These are phyloP conservation scores for Mortierella alpina DNA, from an alignment of 192 early-diverging fungal species.

Conservation along the genomic window DNA sequence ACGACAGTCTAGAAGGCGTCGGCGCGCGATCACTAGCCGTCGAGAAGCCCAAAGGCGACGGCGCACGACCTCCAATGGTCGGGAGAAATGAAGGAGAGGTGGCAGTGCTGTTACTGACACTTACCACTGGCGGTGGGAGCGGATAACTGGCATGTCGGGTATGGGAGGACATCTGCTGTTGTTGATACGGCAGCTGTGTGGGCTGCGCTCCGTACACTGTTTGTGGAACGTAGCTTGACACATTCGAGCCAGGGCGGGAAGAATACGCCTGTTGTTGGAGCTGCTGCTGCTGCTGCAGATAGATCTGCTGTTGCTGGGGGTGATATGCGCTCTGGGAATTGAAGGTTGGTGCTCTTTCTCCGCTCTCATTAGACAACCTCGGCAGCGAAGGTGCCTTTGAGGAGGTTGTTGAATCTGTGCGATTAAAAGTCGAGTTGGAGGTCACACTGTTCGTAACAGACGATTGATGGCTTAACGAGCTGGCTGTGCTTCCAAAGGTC, in stretches of 20 bases:
- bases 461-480: no score
- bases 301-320: not conserved
- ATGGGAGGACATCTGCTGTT: not conserved
- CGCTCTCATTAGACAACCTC: no score
- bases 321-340: not conserved
- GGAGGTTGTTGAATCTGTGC: no score
- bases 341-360: not conserved
- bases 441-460: no score
- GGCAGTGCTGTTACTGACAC: not conserved
- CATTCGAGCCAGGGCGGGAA: not conserved
- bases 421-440: no score
- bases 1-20: slow-evolving; percentile 2
- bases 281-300: slow-evolving; percentile 10
- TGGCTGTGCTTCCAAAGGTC: no score
- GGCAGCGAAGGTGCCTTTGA: no score
- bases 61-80: not conserved
- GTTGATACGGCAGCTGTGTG: not conserved
- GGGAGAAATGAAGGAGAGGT: slow-evolving; percentile 7
- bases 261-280: not conserved
- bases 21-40: not conserved
- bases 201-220: slow-evolving; percentile 9
- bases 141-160: not conserved
- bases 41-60: not conserved
- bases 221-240: slow-evolving; percentile 6
- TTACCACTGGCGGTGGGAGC: not conserved